Evolutionary conservation across 345 rosid species (phyloP), one percentile per base, ranked within the genome.

Genomic region (Stellera chamaejasme): DNA sequence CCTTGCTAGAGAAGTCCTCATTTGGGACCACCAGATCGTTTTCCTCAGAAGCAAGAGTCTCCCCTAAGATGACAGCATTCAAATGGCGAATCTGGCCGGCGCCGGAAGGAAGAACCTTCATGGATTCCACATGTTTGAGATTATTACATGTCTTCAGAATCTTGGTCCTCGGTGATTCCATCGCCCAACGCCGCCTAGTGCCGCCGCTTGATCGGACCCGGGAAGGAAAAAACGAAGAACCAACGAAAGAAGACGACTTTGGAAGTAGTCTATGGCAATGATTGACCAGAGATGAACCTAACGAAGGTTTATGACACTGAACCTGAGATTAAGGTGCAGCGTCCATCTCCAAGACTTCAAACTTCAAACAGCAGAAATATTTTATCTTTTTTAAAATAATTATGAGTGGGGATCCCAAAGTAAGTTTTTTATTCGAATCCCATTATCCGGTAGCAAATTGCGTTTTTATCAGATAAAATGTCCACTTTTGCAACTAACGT

Each of bases 31-130:
- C 64, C 65, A 82, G 77, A 74, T 89, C 94, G 53, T 81, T 66
- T 72, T 86, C 99, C 52, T 87, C 99, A 14, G 97, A 89, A 16
- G 99, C 94, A 66, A 81, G 79, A 23, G 91, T 61, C 54, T 93
- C 96, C 1, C 97, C 99, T 39, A 89, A 70, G 13, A 84, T 67
- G 46, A 89, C 79, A 2, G 94, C 95, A 75, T 84, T 87, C 59
- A 82, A 58, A 0, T 56, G 79, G 43, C 89, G 42, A 55, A 84
- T 82, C 66, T 64, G 75, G 1, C 97, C 89, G 15, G 96, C 83
- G 45, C 96, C 94, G 25, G 91, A 80, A 0, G 98, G 94, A 45
- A 66, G 11, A 48, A 11, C 52, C 5, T 71, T 45, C 85, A 86
- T 73, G 47, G 91, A 86, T 13, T 89, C 94, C 0, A 82, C 81